Percentiles rank a stretch among this genome's conserved stretches.
Evolutionary conservation across 257 asterid genomes (phyloP).

Genomic region (Rauvolfia tetraphylla): DNA sequence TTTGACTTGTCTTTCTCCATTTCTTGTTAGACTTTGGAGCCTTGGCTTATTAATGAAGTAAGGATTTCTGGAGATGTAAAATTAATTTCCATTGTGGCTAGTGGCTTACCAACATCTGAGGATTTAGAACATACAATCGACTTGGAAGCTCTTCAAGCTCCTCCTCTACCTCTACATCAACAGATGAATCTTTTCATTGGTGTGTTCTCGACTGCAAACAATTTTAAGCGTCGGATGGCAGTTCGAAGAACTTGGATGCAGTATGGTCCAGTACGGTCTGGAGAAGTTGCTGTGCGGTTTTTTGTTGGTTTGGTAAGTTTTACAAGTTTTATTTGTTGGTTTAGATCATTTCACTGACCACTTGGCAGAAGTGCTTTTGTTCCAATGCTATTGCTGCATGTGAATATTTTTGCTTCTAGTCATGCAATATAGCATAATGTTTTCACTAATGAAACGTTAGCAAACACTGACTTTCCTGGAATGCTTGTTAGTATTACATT

Average conservation of each 20-base stretch:
- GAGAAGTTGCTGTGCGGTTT: slow-evolving; percentile 89
- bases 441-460: not conserved
- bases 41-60: slow-evolving; percentile 91
- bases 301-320: slow-evolving; percentile 91
- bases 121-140: slow-evolving; percentile 73
- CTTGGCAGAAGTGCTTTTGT: not conserved
- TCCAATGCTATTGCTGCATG: not conserved
- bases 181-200: slow-evolving; percentile 75
- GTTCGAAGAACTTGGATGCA: slow-evolving; percentile 99
- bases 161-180: slow-evolving; percentile 46
- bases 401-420: not conserved
- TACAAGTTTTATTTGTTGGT: not conserved
- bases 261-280: slow-evolving; percentile 75
- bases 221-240: slow-evolving; percentile 96
- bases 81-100: slow-evolving; percentile 75
- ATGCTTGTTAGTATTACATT: not conserved
- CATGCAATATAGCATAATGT: not conserved
- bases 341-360: too few relatives aligned
- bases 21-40: slow-evolving; percentile 73
- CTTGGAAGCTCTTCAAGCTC: slow-evolving; percentile 73
- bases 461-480: not conserved
- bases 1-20: slow-evolving; percentile 14
- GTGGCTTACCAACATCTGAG: slow-evolving; percentile 96
- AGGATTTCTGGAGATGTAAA: slow-evolving; percentile 81
- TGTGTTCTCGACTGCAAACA: slow-evolving; percentile 92